Evolutionary conservation across 2,329 filamentous ascomycete species (phyloP).

Genomic region (Fusarium vanettenii): DNA sequence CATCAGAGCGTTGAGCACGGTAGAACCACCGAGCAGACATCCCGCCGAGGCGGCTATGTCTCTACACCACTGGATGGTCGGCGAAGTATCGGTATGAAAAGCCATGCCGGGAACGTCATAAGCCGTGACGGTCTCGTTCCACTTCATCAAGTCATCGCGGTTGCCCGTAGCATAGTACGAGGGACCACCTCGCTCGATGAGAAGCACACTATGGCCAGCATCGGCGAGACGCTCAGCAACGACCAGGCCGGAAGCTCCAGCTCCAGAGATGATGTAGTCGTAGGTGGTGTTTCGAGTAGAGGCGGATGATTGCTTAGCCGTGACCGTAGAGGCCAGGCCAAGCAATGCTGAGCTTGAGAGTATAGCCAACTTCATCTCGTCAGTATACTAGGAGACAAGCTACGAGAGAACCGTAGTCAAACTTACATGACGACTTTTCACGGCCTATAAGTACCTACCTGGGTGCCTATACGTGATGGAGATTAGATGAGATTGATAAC

Average conservation of each 20-base stretch:
- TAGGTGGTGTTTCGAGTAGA: constrained; percentile 27
- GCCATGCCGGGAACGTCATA: constrained; percentile 78
- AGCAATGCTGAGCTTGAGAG: constrained; percentile 18
- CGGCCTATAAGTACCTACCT: not conserved
- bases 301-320: constrained; percentile 6
- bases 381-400: not conserved
- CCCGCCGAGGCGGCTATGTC: constrained; percentile 54
- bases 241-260: constrained; percentile 37
- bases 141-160: constrained; percentile 65
- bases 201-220: constrained; percentile 71
- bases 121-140: constrained; percentile 72
- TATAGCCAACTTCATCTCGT: constrained; percentile 25
- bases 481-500: constrained; percentile 43
- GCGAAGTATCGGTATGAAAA: constrained; percentile 74
- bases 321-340: constrained; percentile 19
- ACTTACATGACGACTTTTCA: not conserved
- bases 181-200: constrained; percentile 68
- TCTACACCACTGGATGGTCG: constrained; percentile 37
- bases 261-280: constrained; percentile 39
- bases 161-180: constrained; percentile 74
- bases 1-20: constrained; percentile 75
- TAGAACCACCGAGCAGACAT: constrained; percentile 74
- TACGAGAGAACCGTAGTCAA: not conserved
- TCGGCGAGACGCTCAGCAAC: constrained; percentile 62
- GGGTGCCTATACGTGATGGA: not conserved